phyloP scores from a whole-genome alignment of 108 stramenopile species.

The Heterococcus sp. region DNA sequence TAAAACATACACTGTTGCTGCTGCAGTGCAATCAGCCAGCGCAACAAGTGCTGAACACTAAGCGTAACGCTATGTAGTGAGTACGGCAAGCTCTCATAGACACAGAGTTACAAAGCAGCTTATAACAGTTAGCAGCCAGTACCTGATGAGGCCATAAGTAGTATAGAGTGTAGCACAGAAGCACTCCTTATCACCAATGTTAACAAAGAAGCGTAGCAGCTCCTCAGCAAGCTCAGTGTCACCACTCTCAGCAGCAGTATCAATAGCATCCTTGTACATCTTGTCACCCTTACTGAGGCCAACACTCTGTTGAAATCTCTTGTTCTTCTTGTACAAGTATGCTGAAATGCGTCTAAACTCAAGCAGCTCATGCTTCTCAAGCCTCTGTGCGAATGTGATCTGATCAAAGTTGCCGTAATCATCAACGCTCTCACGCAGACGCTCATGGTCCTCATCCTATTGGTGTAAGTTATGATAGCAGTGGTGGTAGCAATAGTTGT shows the following conservation, averaged over 20 bases:
- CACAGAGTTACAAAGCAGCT: too few relatives aligned
- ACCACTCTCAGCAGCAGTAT: slow-evolving; percentile 91
- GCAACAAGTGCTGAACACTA: too few relatives aligned
- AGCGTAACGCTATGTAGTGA: too few relatives aligned
- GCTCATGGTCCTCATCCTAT: slow-evolving; percentile 92
- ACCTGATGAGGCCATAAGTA: slow-evolving; percentile 90
- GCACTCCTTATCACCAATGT: slow-evolving; percentile 91
- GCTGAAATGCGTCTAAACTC: slow-evolving; percentile 99
- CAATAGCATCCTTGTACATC: slow-evolving; percentile 99
- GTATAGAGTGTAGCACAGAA: slow-evolving; percentile 94
- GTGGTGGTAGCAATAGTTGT: too few relatives aligned
- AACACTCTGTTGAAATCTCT: slow-evolving; percentile 90
- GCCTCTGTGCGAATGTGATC: slow-evolving; percentile 89
- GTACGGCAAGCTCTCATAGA: too few relatives aligned
- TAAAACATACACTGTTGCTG: too few relatives aligned
- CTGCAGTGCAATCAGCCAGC: too few relatives aligned
- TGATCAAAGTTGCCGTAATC: slow-evolving; percentile 97
- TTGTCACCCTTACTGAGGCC: slow-evolving; percentile 92
- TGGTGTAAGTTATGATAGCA: too few relatives aligned
- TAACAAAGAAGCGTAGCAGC: slow-evolving; percentile 95
- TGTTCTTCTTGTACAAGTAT: slow-evolving; percentile 95
- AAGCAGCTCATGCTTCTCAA: slow-evolving; percentile 95
- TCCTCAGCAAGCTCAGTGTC: slow-evolving; percentile 86
- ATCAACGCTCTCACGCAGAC: slow-evolving; percentile 87
- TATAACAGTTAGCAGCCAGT: too few relatives aligned